Conservation (phyloP, 495 filamentous ascomycete genomes). For the Daldinia childiae region DNA sequence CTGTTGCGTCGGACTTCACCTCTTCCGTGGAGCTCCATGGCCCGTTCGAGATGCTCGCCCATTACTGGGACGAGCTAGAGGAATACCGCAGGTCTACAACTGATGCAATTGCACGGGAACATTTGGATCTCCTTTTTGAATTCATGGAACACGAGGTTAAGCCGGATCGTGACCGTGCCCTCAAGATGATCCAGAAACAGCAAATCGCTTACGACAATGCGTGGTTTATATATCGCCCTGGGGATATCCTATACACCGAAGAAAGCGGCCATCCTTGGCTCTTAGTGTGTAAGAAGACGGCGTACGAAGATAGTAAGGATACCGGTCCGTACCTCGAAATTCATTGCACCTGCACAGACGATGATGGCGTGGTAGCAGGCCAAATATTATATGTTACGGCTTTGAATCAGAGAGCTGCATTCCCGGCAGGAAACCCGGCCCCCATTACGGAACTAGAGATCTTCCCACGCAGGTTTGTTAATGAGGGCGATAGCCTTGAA, state of each 20-base stretch:
- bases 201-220: constrained; percentile 46
- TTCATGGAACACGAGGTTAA: constrained; percentile 48
- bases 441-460: constrained; percentile 36
- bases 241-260: constrained; percentile 44
- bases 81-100: constrained; percentile 38
- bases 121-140: constrained; percentile 47
- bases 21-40: constrained; percentile 43
- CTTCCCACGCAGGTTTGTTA: constrained; percentile 36
- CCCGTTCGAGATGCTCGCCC: constrained; percentile 44
- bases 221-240: constrained; percentile 54
- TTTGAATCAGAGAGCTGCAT: constrained; percentile 32
- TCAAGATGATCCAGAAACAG: constrained; percentile 42
- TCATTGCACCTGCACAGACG: constrained; percentile 40
- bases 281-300: constrained; percentile 42
- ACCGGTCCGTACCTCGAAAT: constrained; percentile 42
- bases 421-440: constrained; percentile 39
- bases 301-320: constrained; percentile 31
- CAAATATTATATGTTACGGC: constrained; percentile 13
- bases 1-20: constrained; percentile 49
- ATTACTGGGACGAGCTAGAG: constrained; percentile 50
- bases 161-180: constrained; percentile 41
- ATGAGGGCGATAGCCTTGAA: constrained; percentile 37
- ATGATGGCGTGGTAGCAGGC: constrained; percentile 34
- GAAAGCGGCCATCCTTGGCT: constrained; percentile 46
- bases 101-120: constrained; percentile 45